phyloP scores from a whole-genome alignment of 352 stramenopile species.

The Pythium oligandrum region DNA sequence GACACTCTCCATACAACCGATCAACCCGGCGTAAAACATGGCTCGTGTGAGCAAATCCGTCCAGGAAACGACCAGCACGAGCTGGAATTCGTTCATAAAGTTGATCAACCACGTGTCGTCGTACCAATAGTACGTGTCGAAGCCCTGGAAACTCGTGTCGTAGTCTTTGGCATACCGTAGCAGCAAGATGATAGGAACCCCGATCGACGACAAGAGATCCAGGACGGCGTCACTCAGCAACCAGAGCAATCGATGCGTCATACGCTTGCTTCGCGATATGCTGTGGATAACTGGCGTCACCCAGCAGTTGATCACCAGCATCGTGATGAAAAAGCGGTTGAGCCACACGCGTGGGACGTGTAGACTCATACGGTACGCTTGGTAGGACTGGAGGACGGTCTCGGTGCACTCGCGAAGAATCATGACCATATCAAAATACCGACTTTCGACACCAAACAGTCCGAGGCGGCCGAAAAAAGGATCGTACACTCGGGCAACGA shows the following conservation, averaged over 20 bases:
- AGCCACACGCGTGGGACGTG: conserved; percentile 13
- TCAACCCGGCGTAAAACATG: not conserved
- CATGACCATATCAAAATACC: conserved; percentile 7
- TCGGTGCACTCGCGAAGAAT: conserved; percentile 2
- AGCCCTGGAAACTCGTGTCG: not conserved
- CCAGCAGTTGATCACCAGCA: conserved; percentile 11
- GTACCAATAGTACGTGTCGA: conserved; percentile 1
- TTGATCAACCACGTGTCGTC: conserved; percentile 9
- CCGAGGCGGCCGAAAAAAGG: conserved; percentile 2
- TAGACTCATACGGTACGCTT: conserved; percentile 11
- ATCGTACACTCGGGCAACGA: no score
- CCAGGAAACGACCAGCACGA: conserved; percentile 6
- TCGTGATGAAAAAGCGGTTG: conserved; percentile 2
- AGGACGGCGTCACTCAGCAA: conserved; percentile 5
- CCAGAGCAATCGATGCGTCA: not conserved
- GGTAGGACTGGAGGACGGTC: conserved; percentile 6
- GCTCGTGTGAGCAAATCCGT: conserved; percentile 1
- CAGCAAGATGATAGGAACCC: not conserved
- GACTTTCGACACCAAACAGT: conserved; percentile 9
- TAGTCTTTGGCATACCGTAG: conserved; percentile 4
- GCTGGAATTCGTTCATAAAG: conserved; percentile 10
- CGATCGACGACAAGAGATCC: conserved; percentile 12
- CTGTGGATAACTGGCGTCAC: conserved; percentile 1
- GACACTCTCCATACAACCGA: conserved; percentile 5
- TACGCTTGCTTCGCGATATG: not conserved